Evolutionary conservation across 305 asterid species (phyloP), one percentile per base, ranked within the genome.

Genomic region (Fraxinus sp.): DNA sequence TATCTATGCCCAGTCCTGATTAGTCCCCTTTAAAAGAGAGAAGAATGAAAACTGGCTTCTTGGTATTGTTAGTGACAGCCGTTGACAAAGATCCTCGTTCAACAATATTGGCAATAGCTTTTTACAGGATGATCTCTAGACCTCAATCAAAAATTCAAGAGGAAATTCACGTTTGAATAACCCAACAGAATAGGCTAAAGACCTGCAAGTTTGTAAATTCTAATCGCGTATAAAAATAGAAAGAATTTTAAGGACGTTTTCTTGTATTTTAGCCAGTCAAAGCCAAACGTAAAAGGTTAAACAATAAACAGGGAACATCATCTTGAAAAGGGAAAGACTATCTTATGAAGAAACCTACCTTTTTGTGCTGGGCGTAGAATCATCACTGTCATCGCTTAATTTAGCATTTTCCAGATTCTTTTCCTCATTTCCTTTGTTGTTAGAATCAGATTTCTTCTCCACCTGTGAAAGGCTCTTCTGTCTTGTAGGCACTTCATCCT

Each of bases 261-360:
- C 70, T 59, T 59, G 78, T 28, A 75, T 57, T 36, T 77, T 39
- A 79, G 24, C 39, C 57, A 43, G 35, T 79, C 80, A 24, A 78
- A 64, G 32, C 14, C 33, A 9, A 18, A 75, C 36, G 41, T 14
- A 5, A 55, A 14, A 78, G 37, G 55, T 14, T 13, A 55, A 64
- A 41, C 39, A 71, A 75, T 66, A 77, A 33, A 4, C 32, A 24
- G 20, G 36, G 59, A 37, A 36, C 55, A 33, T 49, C 77, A 20
- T 59, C 28, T 59, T 59, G 70, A 59, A 59, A 59, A 20, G 30
- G 70, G 30, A 59, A 22, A 59, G 70, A 20, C 59, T 39, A 14
- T 37, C 36, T 59, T 73, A 16, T 16, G 73, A 78, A 77, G 73
- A 46, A 75, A 57, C 95, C 77, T 85, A 94, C 98, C 84, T 83